phyloP scores from a whole-genome alignment of 202 grass and related monocot genomes.

The Sporobolus alterniflorus region DNA sequence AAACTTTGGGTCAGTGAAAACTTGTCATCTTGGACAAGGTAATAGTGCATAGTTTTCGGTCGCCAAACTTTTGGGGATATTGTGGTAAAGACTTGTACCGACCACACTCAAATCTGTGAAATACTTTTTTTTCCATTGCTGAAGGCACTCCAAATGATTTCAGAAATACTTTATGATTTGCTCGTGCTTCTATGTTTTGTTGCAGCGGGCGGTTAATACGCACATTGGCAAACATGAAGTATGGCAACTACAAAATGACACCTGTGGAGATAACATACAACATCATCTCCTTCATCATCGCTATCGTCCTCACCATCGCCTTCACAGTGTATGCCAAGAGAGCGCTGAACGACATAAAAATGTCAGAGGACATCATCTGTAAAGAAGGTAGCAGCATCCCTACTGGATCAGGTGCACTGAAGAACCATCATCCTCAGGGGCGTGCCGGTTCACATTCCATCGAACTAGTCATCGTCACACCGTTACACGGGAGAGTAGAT shows the following conservation, averaged over 20 bases:
- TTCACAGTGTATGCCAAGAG: slow-evolving; percentile 91
- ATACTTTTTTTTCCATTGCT: not conserved
- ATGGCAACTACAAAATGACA: slow-evolving; percentile 89
- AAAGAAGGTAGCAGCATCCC: not conserved
- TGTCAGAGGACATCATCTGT: slow-evolving; percentile 37
- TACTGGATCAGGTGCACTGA: slow-evolving; percentile 9
- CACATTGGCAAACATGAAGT: slow-evolving; percentile 88
- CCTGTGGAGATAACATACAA: slow-evolving; percentile 89
- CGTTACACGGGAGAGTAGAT: not conserved
- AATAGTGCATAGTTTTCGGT: not conserved
- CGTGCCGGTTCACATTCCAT: not conserved
- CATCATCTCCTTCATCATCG: slow-evolving; percentile 67
- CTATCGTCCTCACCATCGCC: slow-evolving; percentile 59
- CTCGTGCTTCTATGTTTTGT: slow-evolving; percentile 16
- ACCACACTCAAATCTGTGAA: too few species aligned
- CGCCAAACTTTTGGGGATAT: too few species aligned
- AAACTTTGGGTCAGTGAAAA: not conserved
- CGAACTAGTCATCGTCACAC: slow-evolving; percentile 24
- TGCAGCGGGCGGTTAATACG: slow-evolving; percentile 88
- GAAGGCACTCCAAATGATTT: not conserved
- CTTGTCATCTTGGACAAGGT: not conserved
- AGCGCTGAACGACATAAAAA: slow-evolving; percentile 63
- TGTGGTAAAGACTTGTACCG: too few species aligned
- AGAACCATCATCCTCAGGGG: not conserved
- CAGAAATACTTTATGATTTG: slow-evolving; percentile 10